Evolutionary conservation across 768 basidiomycete genomes (phyloP).

Genomic region (Lactarius deliciosus): DNA sequence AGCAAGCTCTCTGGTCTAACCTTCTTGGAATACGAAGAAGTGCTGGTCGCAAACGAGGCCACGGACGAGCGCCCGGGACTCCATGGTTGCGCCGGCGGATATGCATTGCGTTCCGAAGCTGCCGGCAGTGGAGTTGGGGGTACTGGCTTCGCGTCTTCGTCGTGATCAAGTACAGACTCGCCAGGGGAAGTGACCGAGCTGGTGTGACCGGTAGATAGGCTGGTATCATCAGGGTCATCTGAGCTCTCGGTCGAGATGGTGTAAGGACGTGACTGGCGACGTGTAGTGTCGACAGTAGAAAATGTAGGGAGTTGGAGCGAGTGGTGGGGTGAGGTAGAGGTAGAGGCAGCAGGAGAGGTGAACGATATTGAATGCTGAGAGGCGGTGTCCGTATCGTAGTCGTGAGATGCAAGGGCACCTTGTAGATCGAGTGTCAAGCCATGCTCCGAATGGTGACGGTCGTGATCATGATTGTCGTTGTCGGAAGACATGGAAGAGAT

Average conservation of each 20-base stretch:
- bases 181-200: conserved; percentile 24
- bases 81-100: conserved; percentile 56
- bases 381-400: conserved; percentile 70
- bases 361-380: conserved; percentile 78
- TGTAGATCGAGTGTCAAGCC: conserved; percentile 24
- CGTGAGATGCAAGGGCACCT: conserved; percentile 37
- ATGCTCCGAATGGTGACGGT: not conserved
- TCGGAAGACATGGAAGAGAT: conserved; percentile 17
- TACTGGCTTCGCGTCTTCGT: conserved; percentile 13
- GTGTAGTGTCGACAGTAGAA: conserved; percentile 27
- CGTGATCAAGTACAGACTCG: conserved; percentile 1
- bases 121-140: conserved; percentile 17
- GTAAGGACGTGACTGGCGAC: conserved; percentile 46
- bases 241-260: conserved; percentile 35
- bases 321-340: conserved; percentile 52
- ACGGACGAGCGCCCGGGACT: conserved; percentile 51
- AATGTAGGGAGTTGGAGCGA: conserved; percentile 33
- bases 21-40: conserved; percentile 58
- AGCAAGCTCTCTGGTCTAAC: conserved; percentile 78
- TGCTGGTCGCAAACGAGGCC: conserved; percentile 55
- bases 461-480: conserved; percentile 22
- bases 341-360: conserved; percentile 60
- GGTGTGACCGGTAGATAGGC: conserved; percentile 15
- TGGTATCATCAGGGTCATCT: conserved; percentile 20
- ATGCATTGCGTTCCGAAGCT: conserved; percentile 39